Percentiles rank a stretch among this genome's conserved stretches.
phyloP scores from a whole-genome alignment of 2,329 filamentous ascomycete genomes.

The Trichoderma atroviride region DNA sequence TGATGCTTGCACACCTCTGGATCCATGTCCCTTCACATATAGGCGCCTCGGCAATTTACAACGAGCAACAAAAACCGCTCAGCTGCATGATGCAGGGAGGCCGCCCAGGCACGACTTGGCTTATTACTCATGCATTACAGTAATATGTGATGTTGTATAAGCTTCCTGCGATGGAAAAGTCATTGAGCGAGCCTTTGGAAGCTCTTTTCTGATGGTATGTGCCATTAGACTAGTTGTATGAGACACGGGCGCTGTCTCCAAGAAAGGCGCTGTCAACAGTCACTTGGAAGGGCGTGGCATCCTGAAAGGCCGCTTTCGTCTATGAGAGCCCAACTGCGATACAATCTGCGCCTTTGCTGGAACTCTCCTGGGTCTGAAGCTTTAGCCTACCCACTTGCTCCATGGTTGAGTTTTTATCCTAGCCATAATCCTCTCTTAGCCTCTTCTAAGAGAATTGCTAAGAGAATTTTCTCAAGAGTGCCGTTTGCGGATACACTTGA shows the following conservation, averaged over 20 bases:
- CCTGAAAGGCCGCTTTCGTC: no score
- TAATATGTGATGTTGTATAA: neutral
- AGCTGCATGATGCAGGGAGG: slow-evolving; percentile 13
- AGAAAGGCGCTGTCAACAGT: neutral
- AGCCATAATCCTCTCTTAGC: neutral
- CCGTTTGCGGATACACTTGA: neutral
- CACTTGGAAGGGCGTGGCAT: no score
- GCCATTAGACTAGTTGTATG: neutral
- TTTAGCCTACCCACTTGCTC: neutral
- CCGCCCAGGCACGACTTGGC: neutral
- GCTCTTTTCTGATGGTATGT: neutral
- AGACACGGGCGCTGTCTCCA: neutral
- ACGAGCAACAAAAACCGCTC: slow-evolving; percentile 16
- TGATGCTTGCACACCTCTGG: slow-evolving; percentile 12
- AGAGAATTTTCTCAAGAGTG: neutral
- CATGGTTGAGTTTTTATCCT: neutral
- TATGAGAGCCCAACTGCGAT: neutral
- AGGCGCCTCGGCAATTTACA: neutral
- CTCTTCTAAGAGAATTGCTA: neutral
- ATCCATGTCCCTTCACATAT: neutral
- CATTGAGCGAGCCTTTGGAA: neutral
- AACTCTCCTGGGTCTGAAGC: neutral
- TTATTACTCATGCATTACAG: neutral
- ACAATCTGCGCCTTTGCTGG: neutral
- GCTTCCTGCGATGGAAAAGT: neutral